Conservation (phyloP, 345 rosid species). For the Iberis pinnata region DNA sequence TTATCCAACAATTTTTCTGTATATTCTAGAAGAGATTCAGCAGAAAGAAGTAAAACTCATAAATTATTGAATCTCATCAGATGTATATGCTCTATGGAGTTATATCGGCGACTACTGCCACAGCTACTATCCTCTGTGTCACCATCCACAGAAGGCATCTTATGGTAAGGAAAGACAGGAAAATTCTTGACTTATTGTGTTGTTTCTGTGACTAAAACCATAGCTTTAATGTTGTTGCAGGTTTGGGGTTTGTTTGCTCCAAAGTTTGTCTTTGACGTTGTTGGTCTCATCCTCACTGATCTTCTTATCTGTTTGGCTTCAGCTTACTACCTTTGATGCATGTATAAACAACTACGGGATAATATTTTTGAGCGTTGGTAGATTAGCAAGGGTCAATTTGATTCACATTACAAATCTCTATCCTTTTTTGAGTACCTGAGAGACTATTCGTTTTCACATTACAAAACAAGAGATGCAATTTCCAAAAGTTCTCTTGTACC, state of each 20-base stretch:
- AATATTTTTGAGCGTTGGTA: too few relatives aligned
- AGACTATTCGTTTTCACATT: too few relatives aligned
- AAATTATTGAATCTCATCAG: constrained; percentile 32
- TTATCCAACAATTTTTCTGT: background rate
- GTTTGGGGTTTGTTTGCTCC: constrained; percentile 98
- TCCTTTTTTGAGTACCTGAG: too few relatives aligned
- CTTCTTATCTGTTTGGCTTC: constrained; percentile 60
- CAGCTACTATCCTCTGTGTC: constrained; percentile 70
- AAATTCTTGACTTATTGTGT: constrained; percentile 4
- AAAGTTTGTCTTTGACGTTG: constrained; percentile 77
- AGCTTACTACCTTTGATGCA: constrained; percentile 34
- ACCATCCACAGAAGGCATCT: constrained; percentile 82
- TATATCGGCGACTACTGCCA: constrained; percentile 42
- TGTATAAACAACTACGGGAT: background rate
- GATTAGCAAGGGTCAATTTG: too few relatives aligned
- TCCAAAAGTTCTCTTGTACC: too few relatives aligned
- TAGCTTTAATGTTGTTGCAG: constrained; percentile 36
- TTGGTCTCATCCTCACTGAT: constrained; percentile 58
- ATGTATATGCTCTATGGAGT: constrained; percentile 68
- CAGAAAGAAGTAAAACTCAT: background rate
- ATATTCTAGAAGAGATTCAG: background rate
- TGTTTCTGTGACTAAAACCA: constrained; percentile 9
- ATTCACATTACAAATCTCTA: too few relatives aligned
- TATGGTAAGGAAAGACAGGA: constrained; percentile 49
- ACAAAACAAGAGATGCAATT: too few relatives aligned